Percentiles rank a stretch among this genome's conserved stretches.
Evolutionary conservation across 2,329 filamentous ascomycete species (phyloP).

Genomic region (Microascus cirrosus): DNA sequence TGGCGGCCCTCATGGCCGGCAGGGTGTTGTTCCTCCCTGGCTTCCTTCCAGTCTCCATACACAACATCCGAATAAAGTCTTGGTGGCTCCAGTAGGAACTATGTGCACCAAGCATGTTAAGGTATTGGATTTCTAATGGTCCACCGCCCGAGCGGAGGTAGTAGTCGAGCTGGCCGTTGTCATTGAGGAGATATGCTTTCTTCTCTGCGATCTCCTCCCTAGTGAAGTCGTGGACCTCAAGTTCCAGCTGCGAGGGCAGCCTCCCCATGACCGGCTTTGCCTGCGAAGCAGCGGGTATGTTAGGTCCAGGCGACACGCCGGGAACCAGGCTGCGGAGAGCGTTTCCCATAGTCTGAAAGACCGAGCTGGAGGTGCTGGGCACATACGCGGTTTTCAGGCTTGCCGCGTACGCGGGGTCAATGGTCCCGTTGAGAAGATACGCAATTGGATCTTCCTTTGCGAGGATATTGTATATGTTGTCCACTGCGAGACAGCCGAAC

Average conservation of each 20-base stretch:
- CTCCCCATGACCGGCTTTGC: conserved; percentile 26
- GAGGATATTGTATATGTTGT: conserved; percentile 94
- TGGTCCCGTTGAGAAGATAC: conserved; percentile 81
- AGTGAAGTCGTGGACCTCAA: conserved; percentile 92
- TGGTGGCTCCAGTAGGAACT: conserved; percentile 83
- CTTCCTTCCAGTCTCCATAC: conserved; percentile 71
- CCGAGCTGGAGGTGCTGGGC: conserved; percentile 57
- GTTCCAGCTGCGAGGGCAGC: conserved; percentile 61
- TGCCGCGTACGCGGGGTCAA: conserved; percentile 70
- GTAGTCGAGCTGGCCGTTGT: conserved; percentile 93
- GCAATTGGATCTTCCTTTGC: conserved; percentile 64
- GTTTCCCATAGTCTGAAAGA: conserved; percentile 53
- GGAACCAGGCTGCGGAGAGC: conserved; percentile 53
- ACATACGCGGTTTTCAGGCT: conserved; percentile 69
- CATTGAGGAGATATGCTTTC: conserved; percentile 78
- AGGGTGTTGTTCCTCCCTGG: conserved; percentile 53
- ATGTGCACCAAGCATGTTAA: conserved; percentile 94
- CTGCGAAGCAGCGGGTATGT: conserved; percentile 4
- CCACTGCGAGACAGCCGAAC: conserved; percentile 85
- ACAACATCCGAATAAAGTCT: conserved; percentile 85
- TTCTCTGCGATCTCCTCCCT: conserved; percentile 87
- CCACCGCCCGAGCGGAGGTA: conserved; percentile 76
- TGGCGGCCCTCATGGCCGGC: conserved; percentile 47
- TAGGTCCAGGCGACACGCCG: conserved; percentile 16
- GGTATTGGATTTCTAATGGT: conserved; percentile 84